Conservation (phyloP, 352 stramenopile species). For the Pythium apleroticum region DNA sequence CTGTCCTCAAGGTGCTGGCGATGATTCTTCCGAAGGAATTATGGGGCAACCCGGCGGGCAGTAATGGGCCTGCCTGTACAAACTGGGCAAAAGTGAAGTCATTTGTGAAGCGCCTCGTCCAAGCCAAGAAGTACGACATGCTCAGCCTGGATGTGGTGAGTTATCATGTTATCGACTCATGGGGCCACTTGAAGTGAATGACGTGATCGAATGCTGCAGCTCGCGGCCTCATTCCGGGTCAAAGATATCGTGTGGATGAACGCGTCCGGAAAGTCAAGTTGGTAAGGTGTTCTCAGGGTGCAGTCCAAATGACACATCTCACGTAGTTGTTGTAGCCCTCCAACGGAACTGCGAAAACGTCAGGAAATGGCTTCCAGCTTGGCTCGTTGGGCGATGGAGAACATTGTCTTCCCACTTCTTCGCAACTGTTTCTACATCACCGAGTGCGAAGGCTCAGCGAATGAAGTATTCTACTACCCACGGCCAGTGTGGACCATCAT, state of each 20-base stretch:
- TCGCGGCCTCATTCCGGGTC: slow-evolving; percentile 9
- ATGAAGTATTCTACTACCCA: slow-evolving; percentile 70
- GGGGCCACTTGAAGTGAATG: not conserved
- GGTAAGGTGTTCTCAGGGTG: slow-evolving; percentile 2
- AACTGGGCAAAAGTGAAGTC: slow-evolving; percentile 62
- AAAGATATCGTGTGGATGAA: slow-evolving; percentile 29
- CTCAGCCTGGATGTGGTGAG: slow-evolving; percentile 56
- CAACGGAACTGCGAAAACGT: slow-evolving; percentile 54
- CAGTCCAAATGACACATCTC: not conserved
- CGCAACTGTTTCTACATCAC: slow-evolving; percentile 77
- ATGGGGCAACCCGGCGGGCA: slow-evolving; percentile 33
- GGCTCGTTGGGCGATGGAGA: slow-evolving; percentile 41
- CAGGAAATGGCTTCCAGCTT: slow-evolving; percentile 42
- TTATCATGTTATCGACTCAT: not conserved
- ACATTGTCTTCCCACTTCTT: slow-evolving; percentile 59
- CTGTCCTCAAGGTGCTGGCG: slow-evolving; percentile 53
- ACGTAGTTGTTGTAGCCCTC: slow-evolving; percentile 36
- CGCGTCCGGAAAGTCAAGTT: slow-evolving; percentile 16
- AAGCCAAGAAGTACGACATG: slow-evolving; percentile 56
- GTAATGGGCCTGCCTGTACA: slow-evolving; percentile 20
- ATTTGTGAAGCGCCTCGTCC: slow-evolving; percentile 46
- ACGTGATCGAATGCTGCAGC: not conserved
- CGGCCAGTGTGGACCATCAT: slow-evolving; percentile 67
- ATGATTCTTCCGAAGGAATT: slow-evolving; percentile 57
- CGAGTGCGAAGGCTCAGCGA: slow-evolving; percentile 60